Conservation (phyloP, 441 rosid species). For the Dalechampia spathulata region DNA sequence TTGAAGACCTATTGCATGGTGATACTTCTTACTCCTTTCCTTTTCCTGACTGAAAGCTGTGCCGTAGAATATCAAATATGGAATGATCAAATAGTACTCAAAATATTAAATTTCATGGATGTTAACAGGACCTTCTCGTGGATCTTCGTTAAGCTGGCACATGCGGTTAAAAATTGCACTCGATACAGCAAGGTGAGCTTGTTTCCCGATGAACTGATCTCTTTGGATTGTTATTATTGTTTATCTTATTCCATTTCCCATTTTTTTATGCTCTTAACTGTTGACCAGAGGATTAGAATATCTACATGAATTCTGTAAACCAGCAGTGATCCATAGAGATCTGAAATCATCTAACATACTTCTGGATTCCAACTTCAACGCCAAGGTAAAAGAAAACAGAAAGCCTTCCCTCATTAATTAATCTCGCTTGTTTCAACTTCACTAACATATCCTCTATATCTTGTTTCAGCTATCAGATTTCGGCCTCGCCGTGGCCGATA, state of each 20-base stretch:
- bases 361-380: slow-evolving; percentile 73
- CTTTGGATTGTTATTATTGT: slow-evolving; percentile 1
- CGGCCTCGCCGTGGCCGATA: slow-evolving; percentile 79
- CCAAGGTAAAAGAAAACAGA: slow-evolving; percentile 49
- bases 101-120: neutral
- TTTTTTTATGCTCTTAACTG: slow-evolving; percentile 10
- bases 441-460: neutral
- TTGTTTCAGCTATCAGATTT: slow-evolving; percentile 82
- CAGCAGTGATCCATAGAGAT: slow-evolving; percentile 92
- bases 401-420: neutral
- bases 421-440: neutral
- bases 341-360: slow-evolving; percentile 93
- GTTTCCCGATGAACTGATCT: neutral
- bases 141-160: slow-evolving; percentile 73
- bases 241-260: neutral
- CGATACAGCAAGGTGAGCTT: slow-evolving; percentile 67
- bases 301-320: slow-evolving; percentile 84
- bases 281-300: slow-evolving; percentile 79
- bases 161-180: slow-evolving; percentile 89
- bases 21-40: slow-evolving; percentile 7
- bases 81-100: neutral
- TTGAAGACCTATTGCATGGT: slow-evolving; percentile 90
- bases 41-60: neutral
- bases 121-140: slow-evolving; percentile 56
- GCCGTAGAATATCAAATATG: neutral